phyloP scores from a whole-genome alignment of 1,284 basidiomycete genomes.

The Anthracocystis setariae region DNA sequence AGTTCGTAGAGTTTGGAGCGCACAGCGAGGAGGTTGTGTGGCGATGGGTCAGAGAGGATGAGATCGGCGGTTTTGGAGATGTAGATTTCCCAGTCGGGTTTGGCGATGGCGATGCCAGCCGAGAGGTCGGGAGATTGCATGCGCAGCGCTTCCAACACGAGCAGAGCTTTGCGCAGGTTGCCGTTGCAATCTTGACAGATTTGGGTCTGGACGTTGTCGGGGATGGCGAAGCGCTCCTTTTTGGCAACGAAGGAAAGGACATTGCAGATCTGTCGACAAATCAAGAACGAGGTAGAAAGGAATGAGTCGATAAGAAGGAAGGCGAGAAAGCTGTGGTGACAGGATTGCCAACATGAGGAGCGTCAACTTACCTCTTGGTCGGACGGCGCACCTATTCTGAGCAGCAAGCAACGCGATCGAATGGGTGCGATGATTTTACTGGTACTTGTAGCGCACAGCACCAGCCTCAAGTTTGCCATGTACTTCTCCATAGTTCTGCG shows the following conservation, averaged over 20 bases:
- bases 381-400: slow-evolving; percentile 89
- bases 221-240: slow-evolving; percentile 82
- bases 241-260: slow-evolving; percentile 83
- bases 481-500: slow-evolving; percentile 98
- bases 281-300: too few relatives aligned
- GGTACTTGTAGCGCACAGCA: slow-evolving; percentile 97
- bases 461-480: slow-evolving; percentile 96
- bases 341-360: background rate
- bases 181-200: slow-evolving; percentile 86
- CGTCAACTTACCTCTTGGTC: slow-evolving; percentile 72
- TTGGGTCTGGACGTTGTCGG: slow-evolving; percentile 77
- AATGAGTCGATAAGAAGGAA: background rate
- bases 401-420: slow-evolving; percentile 89
- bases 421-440: slow-evolving; percentile 97
- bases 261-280: slow-evolving; percentile 81
- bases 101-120: slow-evolving; percentile 79
- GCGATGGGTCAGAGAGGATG: slow-evolving; percentile 92
- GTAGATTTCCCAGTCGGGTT: slow-evolving; percentile 99
- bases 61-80: slow-evolving; percentile 91
- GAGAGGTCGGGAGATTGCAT: slow-evolving; percentile 72
- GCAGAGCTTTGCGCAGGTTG: slow-evolving; percentile 92
- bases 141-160: slow-evolving; percentile 92
- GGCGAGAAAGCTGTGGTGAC: background rate
- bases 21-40: slow-evolving; percentile 88
- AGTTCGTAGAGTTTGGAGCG: slow-evolving; percentile 94